Evolutionary conservation across 2,329 filamentous ascomycete species (phyloP), one percentile per base, ranked within the genome.

Genomic region (Knufia petricola): DNA sequence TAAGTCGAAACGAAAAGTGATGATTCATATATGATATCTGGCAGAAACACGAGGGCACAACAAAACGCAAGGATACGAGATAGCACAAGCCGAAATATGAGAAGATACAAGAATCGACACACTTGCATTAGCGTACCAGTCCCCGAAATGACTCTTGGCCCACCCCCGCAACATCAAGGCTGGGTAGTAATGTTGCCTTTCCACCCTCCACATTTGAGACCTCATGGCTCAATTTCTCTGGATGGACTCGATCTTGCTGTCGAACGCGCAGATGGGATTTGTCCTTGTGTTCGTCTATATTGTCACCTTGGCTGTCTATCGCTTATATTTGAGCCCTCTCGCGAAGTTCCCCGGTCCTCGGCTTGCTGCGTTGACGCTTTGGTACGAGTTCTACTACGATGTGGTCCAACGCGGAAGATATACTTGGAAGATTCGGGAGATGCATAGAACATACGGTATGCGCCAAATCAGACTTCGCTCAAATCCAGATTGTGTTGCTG

Each of bases 381-480:
- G 17, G 58, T 57, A 49, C 48, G 64, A 66, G 37, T 59, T 61
- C 28, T 67, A 67, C 39, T 63, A 61, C 44, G 61, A 69, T 32
- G 48, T 66, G 3, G 36, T 64, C 21, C 55, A 59, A 4, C 50
- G 55, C 0, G 67, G 66, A 0, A 52, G 54, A 10, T 69, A 63
- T 39, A 52, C 64, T 6, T 63, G 58, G 56, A 55, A 64, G 47
- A 59, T 68, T 15, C 48, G 61, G 40, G 52, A 60, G 12, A 57
- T 69, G 59, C 64, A 68, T 50, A 36, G 59, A 4, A 46, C 55
- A 50, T 67, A 66, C 34, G 64, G 65, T 65, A 45, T 32, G 23
- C 31, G 9, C 42, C n/a, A 45, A 13, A 32, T 32, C 10, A 28
- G 26, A 37, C 26, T 32, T 41, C 39, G 63, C 39, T 24, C 24